Base-by-base conservation (phyloP, 139 green algal genomes). In the Gonium pectorale region DNA sequence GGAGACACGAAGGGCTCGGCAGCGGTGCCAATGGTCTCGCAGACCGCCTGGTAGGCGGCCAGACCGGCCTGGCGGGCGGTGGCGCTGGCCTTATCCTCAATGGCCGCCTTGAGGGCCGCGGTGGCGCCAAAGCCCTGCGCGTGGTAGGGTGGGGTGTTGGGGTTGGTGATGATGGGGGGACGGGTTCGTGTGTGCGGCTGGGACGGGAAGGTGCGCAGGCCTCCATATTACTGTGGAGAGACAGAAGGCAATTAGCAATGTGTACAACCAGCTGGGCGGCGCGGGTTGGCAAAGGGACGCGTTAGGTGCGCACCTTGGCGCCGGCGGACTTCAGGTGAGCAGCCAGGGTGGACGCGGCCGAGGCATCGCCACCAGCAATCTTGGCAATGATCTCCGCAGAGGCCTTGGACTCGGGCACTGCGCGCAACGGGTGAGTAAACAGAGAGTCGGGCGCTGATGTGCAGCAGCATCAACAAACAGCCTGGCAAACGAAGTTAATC, bases 1-100 rank as follows among this genome's bases (percentile, higher is more conserved):
- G 85, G 59, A 24, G 94, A 79, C 27, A 96, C 83, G 88, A 93
- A 95, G 27, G 93, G 91, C 90, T 97, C 95, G 21, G 89, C 87
- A 4, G 86, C 33, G 5, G 38, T 43, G 80, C 90, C 90, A 35
- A 87, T 64, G 13, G 63, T 63, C 44, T 88, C 77, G 46, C 69
- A 82, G 37, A 95, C 72, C 8, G 87, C 89, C 24, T 82, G 77
- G 49, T 92, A 67, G 5, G 87, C 86, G 35, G 83, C 67, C 41
- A 94, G 72, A 27, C 80, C 90, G 66, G 83, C 89, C 87, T 93
- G 41, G 24, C 79, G 79, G 29, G 79, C 79, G 31, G 17, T 56
- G 4, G 79, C 26, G 26, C 77, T 85, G 24, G 79, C 37, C 79
- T 85, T 85, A 49, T 85, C 79, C 79, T 85, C 79, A 21, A 85